Evolutionary conservation across 306 rosid species (phyloP), one percentile per base, ranked within the genome.

Genomic region (Rosa persica): DNA sequence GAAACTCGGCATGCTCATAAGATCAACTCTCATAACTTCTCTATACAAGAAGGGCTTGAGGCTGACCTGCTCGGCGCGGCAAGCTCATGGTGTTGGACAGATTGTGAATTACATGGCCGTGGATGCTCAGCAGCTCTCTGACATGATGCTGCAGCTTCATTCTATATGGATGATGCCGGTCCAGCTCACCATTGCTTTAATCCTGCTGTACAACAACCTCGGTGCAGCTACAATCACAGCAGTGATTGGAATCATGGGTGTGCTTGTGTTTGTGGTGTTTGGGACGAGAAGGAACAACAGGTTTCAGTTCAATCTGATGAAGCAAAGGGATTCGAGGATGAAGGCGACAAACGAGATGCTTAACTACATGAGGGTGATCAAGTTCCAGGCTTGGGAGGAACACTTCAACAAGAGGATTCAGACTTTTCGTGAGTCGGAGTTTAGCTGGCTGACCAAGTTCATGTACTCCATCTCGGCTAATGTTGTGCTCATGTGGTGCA

Each of bases 381-480:
- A 95, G 93, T 95, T 95, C 80, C 98, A 92, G 71, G 98, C 98
- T 11, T 95, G 98, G 98, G 98, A 95, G 74, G 89, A 95, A 17
- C 93, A 92, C 79, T 95, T 95, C 89, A 90, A 89, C 52, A 79
- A 80, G 78, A 92, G 97, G 54, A 84, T 95, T 49, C 81, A 74
- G 76, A 67, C 69, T 5, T 89, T 87, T 75, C 97, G 98, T 1
- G 72, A 68, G 43, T 85, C 85, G 0, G 98, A 95, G 78, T 95
- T 87, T 60, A 86, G 86, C 65, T 95, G 98, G 98, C 85, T 95
- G 46, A 43, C 90, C 69, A 95, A 87, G 90, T 95, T 95, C 78
- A 62, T 91, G 96, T 91, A 85, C 81, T 91, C 98, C 2, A 36
- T 92, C 52, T 80, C 93, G 36, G 82, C 81, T 22, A 89, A 86